Evolutionary conservation across 208 protist species (phyloP), one percentile per base, ranked within the genome.

Genomic region (Leishmania tarentolae): DNA sequence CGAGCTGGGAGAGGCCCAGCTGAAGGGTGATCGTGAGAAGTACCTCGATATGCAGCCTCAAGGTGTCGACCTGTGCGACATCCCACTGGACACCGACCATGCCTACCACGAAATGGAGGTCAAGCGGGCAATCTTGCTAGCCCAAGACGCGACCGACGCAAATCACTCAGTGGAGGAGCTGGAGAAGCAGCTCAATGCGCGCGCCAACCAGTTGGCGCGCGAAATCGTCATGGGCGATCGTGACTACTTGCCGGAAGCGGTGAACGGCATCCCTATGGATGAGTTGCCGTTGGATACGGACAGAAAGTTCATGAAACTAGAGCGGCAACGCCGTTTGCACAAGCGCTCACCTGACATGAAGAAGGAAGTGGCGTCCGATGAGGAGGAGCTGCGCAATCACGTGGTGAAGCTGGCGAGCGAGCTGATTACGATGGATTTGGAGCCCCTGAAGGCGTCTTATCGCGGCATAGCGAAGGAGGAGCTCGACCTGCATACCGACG

Each of bases 401-500:
- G 90, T 88, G 5, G 73, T 73, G 24, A 88, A 94, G 87, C 85
- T 97, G 24, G 94, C 92, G 28, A 61, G 86, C 28, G 92, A 95
- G 75, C 83, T 92, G 3, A 83, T 94, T 8, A 82, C 78, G 9
- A 87, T 92, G 76, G 92, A 96, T 71, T 71, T 96, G 57, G 85
- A 78, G 19, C 66, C 83, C 46, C 74, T 97, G 9, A 88, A 88
- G 78, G 77, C 86, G 11, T 79, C 57, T 19, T 95, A 95, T 86
- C 81, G 89, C 47, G 85, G 90, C 59, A 94, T 97, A 76, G 91
- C 92, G 9, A 91, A 86, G 74, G 87, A 90, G 68, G 86, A 94
- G 61, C 86, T 97, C 17, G 88, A 91, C 76, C 85, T 97, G 50
- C 90, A 95, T 79, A 80, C 77, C 40, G 91, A 97, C 79, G 77